A percentile compares a stretch with the other conserved stretches of the same genome.
phyloP scores from a whole-genome alignment of 2,329 filamentous ascomycete species.

The Cladobotryum protrusum region DNA sequence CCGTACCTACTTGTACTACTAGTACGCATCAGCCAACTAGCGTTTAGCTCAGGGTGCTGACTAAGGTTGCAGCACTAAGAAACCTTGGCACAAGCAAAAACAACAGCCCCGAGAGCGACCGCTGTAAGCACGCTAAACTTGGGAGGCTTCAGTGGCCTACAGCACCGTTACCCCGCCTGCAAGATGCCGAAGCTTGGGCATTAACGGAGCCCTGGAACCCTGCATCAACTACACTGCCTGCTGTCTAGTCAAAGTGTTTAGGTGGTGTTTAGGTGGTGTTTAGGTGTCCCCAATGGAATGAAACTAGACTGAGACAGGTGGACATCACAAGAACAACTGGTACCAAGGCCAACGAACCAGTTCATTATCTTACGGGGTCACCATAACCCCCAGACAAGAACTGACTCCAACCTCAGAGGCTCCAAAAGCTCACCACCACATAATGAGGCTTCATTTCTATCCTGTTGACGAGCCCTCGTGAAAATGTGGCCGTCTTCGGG shows the following conservation, averaged over 20 bases:
- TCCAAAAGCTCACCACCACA: conserved; percentile 15
- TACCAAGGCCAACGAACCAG: conserved; percentile 4
- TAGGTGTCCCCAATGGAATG: too few relatives aligned
- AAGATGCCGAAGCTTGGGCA: conserved; percentile 2
- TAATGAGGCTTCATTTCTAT: conserved; percentile 23
- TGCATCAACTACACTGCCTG: background rate
- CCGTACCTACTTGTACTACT: too few relatives aligned
- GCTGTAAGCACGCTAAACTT: background rate
- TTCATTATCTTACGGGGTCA: background rate
- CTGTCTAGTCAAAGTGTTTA: background rate
- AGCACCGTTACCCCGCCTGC: conserved; percentile 10
- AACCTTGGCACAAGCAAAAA: too few relatives aligned
- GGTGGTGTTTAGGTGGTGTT: too few relatives aligned
- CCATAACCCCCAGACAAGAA: background rate
- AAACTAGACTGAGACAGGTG: background rate
- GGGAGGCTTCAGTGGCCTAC: conserved; percentile 2
- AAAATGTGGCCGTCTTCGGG: conserved; percentile 61
- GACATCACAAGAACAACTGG: background rate
- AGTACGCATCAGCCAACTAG: too few relatives aligned
- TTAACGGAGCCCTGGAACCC: conserved; percentile 3
- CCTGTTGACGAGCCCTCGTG: conserved; percentile 22
- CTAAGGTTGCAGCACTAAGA: too few relatives aligned
- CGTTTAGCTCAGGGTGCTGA: too few relatives aligned
- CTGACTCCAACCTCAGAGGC: background rate
- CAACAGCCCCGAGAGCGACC: too few relatives aligned